Evolutionary conservation across 148 eudicot species (phyloP).

Genomic region (Salicornia ramosissima): DNA sequence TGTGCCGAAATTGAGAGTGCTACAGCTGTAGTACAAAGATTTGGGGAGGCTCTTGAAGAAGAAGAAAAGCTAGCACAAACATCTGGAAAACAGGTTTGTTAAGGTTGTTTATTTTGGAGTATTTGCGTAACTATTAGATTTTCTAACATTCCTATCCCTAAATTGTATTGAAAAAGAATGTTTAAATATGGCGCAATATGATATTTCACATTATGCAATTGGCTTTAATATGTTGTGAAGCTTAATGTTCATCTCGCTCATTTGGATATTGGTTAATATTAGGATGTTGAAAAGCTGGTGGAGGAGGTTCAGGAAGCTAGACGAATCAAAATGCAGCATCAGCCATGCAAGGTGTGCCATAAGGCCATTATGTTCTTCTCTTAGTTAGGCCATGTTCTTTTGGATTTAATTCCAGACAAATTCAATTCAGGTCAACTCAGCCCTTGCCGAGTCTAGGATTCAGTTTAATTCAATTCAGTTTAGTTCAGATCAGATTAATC

Average conservation of each 20-base stretch:
- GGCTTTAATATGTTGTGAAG: neutral
- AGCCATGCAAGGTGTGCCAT: slow-evolving; percentile 76
- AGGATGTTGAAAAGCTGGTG: slow-evolving; percentile 80
- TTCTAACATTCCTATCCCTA: neutral
- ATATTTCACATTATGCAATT: neutral
- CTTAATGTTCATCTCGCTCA: neutral
- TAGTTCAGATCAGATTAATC: too few relatives aligned
- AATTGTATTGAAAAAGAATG: too few relatives aligned
- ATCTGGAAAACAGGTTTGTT: slow-evolving; percentile 75
- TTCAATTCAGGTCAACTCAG: too few relatives aligned
- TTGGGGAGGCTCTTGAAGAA: slow-evolving; percentile 96
- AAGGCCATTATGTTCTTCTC: neutral
- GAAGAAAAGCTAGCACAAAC: slow-evolving; percentile 71
- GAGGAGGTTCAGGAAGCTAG: slow-evolving; percentile 96
- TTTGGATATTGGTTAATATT: neutral
- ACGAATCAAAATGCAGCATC: slow-evolving; percentile 82
- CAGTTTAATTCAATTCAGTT: too few relatives aligned
- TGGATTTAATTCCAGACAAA: too few relatives aligned
- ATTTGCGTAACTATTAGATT: neutral
- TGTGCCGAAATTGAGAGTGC: slow-evolving; percentile 99
- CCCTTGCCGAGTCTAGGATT: too few relatives aligned
- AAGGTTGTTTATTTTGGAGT: neutral
- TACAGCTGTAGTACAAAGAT: slow-evolving; percentile 88
- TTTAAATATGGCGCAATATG: neutral
- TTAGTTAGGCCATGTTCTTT: too few relatives aligned